These are phyloP conservation scores for Cordyceps tenuipes DNA, from an alignment of 2,329 filamentous ascomycete genomes.

Conservation along the genomic window DNA sequence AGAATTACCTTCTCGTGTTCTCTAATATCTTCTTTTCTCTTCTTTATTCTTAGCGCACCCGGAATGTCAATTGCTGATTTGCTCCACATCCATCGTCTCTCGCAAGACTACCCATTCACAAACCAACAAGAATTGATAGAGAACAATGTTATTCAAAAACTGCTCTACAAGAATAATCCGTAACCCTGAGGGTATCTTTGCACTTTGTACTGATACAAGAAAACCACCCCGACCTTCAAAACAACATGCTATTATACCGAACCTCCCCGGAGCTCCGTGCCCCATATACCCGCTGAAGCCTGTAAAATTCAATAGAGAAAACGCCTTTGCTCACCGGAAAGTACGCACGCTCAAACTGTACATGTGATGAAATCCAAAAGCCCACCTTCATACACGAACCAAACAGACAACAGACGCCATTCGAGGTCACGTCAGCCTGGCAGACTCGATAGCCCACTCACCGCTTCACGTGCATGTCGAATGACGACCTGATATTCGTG, in stretches of 20 bases:
- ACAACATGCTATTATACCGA: background rate
- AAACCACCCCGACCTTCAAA: background rate
- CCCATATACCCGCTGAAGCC: background rate
- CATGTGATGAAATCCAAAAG: background rate
- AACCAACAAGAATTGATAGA: background rate
- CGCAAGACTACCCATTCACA: background rate
- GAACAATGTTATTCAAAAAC: background rate
- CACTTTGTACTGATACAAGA: conserved; percentile 7
- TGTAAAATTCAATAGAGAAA: background rate
- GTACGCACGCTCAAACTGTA: background rate
- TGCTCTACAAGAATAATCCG: background rate
- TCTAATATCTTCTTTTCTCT: background rate
- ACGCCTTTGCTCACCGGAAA: background rate
- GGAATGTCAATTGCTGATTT: background rate
- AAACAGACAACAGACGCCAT: background rate
- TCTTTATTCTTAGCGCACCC: background rate
- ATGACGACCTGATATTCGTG: background rate
- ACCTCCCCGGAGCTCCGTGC: background rate
- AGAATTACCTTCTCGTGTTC: background rate
- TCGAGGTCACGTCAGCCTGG: background rate
- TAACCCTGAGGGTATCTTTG: conserved; percentile 8
- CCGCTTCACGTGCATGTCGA: background rate
- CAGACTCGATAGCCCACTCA: background rate
- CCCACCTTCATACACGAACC: background rate
- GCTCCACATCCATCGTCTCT: background rate